These are phyloP conservation scores for Cyberlindnera nakhonratchasimensis DNA, from an alignment of 805 yeast genomes.

Conservation along the genomic window DNA sequence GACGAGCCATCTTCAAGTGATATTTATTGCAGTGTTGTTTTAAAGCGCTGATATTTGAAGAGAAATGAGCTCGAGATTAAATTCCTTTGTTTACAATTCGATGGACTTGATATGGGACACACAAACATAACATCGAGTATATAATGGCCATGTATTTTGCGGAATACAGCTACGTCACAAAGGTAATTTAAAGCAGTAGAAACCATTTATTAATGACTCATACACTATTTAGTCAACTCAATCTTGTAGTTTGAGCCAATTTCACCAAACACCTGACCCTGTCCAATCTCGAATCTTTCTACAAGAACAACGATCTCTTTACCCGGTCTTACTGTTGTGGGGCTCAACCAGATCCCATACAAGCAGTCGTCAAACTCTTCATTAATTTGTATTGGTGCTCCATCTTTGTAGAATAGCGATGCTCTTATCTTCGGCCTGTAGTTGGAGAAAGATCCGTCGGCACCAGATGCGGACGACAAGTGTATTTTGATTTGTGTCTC, in stretches of 20 bases:
- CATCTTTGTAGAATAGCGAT: constrained; percentile 35
- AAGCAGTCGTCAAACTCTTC: constrained; percentile 40
- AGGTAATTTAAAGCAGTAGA: not conserved
- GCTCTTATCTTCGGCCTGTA: constrained; percentile 48
- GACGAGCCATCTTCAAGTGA: constrained; percentile 13
- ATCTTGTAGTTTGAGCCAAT: constrained; percentile 36
- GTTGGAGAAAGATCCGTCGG: constrained; percentile 5
- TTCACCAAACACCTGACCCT: constrained; percentile 36
- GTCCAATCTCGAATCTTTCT: constrained; percentile 49
- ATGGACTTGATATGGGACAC: not conserved
- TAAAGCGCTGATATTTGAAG: too few relatives aligned
- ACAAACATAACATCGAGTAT: not conserved
- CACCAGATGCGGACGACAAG: constrained; percentile 13
- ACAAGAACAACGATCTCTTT: constrained; percentile 37
- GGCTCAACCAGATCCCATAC: constrained; percentile 39
- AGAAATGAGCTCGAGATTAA: too few relatives aligned
- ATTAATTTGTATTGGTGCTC: constrained; percentile 34
- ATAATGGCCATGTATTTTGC: too few relatives aligned
- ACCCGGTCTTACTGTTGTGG: constrained; percentile 15
- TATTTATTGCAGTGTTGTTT: not conserved
- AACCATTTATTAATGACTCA: not conserved
- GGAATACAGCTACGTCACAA: too few relatives aligned
- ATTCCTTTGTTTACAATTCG: constrained; percentile 4
- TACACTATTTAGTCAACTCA: too few relatives aligned
- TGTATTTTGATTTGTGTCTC: constrained; percentile 24